Base-by-base conservation (phyloP, 495 filamentous ascomycete genomes). In the Aspergillus ostianus region DNA sequence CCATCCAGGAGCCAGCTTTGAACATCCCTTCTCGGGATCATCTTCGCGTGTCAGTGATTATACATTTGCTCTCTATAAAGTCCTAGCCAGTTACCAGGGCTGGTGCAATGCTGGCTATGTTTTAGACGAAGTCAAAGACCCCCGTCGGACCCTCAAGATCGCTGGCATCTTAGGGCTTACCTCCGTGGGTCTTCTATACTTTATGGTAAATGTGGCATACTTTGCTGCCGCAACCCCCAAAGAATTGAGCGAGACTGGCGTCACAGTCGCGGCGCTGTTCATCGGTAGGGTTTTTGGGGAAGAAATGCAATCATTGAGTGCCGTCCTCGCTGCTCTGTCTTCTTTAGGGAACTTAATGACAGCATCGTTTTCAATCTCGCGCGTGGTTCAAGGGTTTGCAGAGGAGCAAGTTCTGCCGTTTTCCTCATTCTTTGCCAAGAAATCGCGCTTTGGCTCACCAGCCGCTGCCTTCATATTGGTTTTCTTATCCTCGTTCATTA, bases 291-390 rank as follows among this genome's bases (percentile, higher is more conserved):
- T 85, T 0, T 88, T 91, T 73, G 87, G 87, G 2, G 61, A 60
- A 17, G 57, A 49, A 10, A 62, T 66, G 59, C 57, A 60, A 19
- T 59, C 59, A 53, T 19, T 62, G 44, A 62, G 59, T 12, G 64
- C 64, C 6, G 61, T 85, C 6, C 75, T 85, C 10, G 77, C 90
- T 30, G 86, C 86, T 0, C 69, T 85, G 20, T 87, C 85, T 1
- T 86, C 84, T 0, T 80, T 81, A 6, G 88, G 87, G 4, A 90
- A 89, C 61, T 82, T 90, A 2, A 85, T 91, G 82, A 86, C 88
- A 6, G 84, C 87, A 3, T 87, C 86, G 3, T 90, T 88, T 62
- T 64, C 81, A 0, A 71, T 89, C 80, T 80, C 87, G 13, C 83
- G 86, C 20, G 74, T 88, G 2, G 87, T 86, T 57, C 82, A 85